Evolutionary conservation across 176 grass and related monocot genomes (phyloP).

Genomic region (Pontederia paniculata): DNA sequence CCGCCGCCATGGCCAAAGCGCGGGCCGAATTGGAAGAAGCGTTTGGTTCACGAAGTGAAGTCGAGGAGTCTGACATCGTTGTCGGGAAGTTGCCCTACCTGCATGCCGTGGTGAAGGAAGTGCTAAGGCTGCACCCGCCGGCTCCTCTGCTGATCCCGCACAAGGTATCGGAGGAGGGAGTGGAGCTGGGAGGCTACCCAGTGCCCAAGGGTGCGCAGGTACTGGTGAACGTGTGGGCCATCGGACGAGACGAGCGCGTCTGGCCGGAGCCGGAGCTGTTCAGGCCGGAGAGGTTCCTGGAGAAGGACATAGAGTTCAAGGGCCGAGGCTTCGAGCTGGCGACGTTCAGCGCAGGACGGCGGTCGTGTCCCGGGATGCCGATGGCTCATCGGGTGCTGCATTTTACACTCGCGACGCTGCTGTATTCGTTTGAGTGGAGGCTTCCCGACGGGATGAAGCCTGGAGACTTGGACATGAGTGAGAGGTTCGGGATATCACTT

Average conservation of each 20-base stretch:
- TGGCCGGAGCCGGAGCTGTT: constrained; percentile 2
- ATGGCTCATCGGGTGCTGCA: neutral
- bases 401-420: neutral
- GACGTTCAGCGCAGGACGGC: neutral
- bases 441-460: neutral
- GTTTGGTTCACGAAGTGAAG: constrained; percentile 6
- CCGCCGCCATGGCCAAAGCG: constrained; percentile 32
- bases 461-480: neutral
- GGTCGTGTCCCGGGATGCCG: neutral
- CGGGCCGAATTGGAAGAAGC: constrained; percentile 26
- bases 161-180: neutral
- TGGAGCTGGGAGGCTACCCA: neutral
- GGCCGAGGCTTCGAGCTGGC: constrained; percentile 1
- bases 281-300: neutral
- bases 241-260: neutral
- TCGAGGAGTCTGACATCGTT: neutral
- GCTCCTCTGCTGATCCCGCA: constrained; percentile 4
- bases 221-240: constrained; percentile 7
- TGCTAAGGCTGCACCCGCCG: neutral
- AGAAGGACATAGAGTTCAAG: constrained; percentile 5
- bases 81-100: neutral
- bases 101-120: constrained; percentile 2
- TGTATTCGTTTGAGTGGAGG: constrained; percentile 1
- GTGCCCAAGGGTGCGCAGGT: neutral
- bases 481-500: neutral